A percentile compares a stretch with the other conserved stretches of the same genome.
These are phyloP conservation scores for Apiospora arundinis DNA, from an alignment of 2,329 filamentous ascomycete species.

Conservation along the genomic window DNA sequence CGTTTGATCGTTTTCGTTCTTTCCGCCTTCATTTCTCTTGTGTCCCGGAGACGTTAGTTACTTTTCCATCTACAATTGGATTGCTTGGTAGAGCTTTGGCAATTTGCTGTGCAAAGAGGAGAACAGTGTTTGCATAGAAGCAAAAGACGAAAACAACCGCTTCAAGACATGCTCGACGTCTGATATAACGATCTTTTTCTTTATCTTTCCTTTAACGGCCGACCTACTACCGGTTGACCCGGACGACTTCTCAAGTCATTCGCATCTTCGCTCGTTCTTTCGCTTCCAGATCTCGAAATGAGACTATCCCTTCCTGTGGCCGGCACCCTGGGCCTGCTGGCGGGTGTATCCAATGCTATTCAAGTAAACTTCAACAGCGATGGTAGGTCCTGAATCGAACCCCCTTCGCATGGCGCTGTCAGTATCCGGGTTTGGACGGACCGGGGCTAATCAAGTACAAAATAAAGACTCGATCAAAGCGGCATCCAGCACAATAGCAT, in stretches of 20 bases:
- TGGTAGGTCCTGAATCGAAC: constrained; percentile 34
- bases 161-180: constrained; percentile 15
- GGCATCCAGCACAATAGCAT: constrained; percentile 40
- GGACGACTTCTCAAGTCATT: constrained; percentile 17
- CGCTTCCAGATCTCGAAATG: constrained; percentile 32
- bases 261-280: constrained; percentile 23
- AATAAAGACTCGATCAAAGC: constrained; percentile 56
- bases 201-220: neutral
- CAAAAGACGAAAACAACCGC: neutral
- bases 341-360: constrained; percentile 37
- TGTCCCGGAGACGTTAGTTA: constrained; percentile 32
- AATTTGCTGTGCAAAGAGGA: neutral
- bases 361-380: constrained; percentile 41
- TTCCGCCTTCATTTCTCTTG: constrained; percentile 23
- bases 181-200: neutral
- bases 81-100: neutral
- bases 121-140: neutral
- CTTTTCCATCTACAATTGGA: neutral
- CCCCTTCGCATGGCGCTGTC: constrained; percentile 46
- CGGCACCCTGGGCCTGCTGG: constrained; percentile 38
- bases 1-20: constrained; percentile 24
- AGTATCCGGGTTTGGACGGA: too few relatives aligned
- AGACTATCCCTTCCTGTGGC: constrained; percentile 31
- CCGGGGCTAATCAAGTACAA: constrained; percentile 34
- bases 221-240: constrained; percentile 19